These are phyloP conservation scores for Microdochium paspali DNA, from an alignment of 2,329 filamentous ascomycete species.

Conservation along the genomic window DNA sequence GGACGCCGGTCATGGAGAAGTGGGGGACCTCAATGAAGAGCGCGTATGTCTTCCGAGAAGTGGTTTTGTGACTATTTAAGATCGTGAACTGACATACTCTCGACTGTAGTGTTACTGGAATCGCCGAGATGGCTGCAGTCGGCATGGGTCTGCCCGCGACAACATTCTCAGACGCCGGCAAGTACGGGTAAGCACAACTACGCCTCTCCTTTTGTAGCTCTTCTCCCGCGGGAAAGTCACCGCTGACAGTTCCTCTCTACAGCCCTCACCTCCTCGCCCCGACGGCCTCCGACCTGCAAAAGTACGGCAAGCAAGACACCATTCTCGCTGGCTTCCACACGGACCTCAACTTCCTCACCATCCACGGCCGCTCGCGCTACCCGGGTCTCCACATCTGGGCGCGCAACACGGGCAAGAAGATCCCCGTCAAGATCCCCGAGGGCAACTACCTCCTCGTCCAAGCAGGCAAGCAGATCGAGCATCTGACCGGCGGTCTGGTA, in stretches of 20 bases:
- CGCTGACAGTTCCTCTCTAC: neutral
- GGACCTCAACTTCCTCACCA: constrained; percentile 56
- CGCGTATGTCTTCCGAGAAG: constrained; percentile 31
- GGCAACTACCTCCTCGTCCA: constrained; percentile 52
- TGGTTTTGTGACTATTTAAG: too few species aligned
- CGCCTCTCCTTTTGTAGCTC: neutral
- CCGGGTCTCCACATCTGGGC: constrained; percentile 55
- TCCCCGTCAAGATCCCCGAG: constrained; percentile 47
- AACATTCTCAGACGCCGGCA: constrained; percentile 44
- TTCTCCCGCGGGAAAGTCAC: neutral
- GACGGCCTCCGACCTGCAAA: constrained; percentile 46
- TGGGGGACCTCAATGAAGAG: constrained; percentile 53
- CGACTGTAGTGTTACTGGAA: constrained; percentile 34
- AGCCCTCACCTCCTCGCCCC: constrained; percentile 54
- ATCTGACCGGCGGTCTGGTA: constrained; percentile 50
- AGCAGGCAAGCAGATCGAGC: constrained; percentile 54
- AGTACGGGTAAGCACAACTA: constrained; percentile 36
- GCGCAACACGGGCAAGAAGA: constrained; percentile 49
- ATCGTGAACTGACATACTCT: neutral
- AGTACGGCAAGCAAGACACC: constrained; percentile 43
- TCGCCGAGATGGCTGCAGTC: constrained; percentile 49
- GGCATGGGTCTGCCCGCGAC: constrained; percentile 42
- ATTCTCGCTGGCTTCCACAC: constrained; percentile 57
- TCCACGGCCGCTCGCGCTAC: constrained; percentile 53
- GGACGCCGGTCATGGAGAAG: constrained; percentile 44